Evolutionary conservation across 371 early-diverging fungal species (phyloP), one percentile per base, ranked within the genome.

Genomic region (Syncephalastrum racemosum): DNA sequence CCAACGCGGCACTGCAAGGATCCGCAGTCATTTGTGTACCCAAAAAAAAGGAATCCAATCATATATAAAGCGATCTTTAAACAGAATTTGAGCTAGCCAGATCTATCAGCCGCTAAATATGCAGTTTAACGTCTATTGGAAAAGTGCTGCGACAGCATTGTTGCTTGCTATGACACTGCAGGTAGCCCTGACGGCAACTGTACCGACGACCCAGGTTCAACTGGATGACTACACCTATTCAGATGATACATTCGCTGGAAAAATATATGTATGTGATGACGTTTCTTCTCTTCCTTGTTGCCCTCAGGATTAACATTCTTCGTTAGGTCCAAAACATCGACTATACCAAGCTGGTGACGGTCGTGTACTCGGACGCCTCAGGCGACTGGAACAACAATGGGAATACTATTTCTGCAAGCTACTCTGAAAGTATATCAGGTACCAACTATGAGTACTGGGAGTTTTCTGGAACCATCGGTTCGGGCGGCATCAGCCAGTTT

Each of bases 371-470:
- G 14, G 67, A 66, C 57, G 56, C 55, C 16, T 58, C 64, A 45
- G 53, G 58, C 16, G 50, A 59, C 14, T 77, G 77, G 77, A 56
- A 57, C 46, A 55, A 50, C 48, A 61, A 56, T 18, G 57, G 57
- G 1, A 60, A 59, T 19, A 51, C 19, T 0, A 62, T 64, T 23
- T 45, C 56, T 49, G 72, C 68, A 44, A 8, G 61, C 13, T 68
- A 56, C 44, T 54, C 56, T 25, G 42, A 31, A 18, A 8, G 49
- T 18, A 68, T 71, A 19, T 53, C 61, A 19, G 68, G 61, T n/a
- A 53, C 66, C 14, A 68, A 64, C 25, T 71, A 71, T 20, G 72
- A 71, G 47, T 68, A 63, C 50, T 77, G 77, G 77, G 63, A 51
- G 5, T 77, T 77, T 50, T 53, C 51, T 46, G 46, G 62, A 20